Evolutionary conservation across 176 grass and related monocot genomes (phyloP), one percentile per base, ranked within the genome.

Genomic region (Alopecurus myosuroides): DNA sequence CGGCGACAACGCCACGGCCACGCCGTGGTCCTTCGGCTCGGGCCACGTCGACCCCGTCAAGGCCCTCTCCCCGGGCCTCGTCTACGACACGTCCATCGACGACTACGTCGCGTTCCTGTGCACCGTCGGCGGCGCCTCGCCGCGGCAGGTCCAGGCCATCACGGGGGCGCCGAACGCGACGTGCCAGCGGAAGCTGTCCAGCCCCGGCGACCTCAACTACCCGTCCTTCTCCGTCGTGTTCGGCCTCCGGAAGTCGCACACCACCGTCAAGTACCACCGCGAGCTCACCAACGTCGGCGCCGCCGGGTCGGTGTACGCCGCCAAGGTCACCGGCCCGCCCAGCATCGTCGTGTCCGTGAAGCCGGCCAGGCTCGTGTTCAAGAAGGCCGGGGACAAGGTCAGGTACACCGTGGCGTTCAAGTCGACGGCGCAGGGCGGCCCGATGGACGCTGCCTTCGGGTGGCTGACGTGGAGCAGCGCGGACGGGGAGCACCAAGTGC

Each of bases 171-270:
- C 92, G 4, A 94, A 89, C 84, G 76, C n/a, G 57, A 97, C 85
- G 44, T 97, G 95, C 88, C 46, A 87, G 28, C 86, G 87, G 11
- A 92, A 77, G 85, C 90, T 97, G 7, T 88, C 92, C 18, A 82
- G 77, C 70, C 95, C 95, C 3, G 95, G 92, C 26, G 65, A 97
- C 74, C 90, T 97, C 33, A 97, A 97, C 90, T 97, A 97, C 77
- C 92, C 95, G 34, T 97, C 95, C 37, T 97, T 97, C 72, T 94
- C 95, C 31, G 90, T 94, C 66, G 88, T 97, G 36, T 97, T 97
- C 75, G 49, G 58, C 37, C 84, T 81, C 44, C 55, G 35, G 61
- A 88, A 83, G 62, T 87, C 92, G 50, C 82, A 58, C 57, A 41
- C 76, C 85, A 55, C 63, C 20, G 86, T 97, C 4, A 93, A 66